phyloP scores from a whole-genome alignment of 1,139 yeast genomes.

The Yamadazyma aaseri region DNA sequence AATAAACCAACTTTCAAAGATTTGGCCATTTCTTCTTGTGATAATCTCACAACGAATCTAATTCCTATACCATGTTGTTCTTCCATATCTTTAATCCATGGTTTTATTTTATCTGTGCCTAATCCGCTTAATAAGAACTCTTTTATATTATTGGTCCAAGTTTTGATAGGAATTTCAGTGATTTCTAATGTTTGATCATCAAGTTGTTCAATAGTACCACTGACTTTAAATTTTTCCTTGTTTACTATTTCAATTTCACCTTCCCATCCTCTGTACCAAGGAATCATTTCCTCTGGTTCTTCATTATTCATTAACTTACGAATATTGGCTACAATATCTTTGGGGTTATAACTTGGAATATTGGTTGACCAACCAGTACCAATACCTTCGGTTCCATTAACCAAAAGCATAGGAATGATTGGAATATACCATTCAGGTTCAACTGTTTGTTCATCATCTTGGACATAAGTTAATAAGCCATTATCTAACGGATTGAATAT shows the following conservation, averaged over 20 bases:
- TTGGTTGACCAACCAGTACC: slow-evolving; percentile 99
- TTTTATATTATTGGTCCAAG: slow-evolving; percentile 91
- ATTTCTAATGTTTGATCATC: slow-evolving; percentile 83
- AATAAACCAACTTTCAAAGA: slow-evolving; percentile 71
- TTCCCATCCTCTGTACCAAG: slow-evolving; percentile 97
- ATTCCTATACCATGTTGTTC: slow-evolving; percentile 88
- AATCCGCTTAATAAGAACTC: slow-evolving; percentile 77
- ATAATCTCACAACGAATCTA: slow-evolving; percentile 72
- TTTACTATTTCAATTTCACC: slow-evolving; percentile 71
- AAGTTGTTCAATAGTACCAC: slow-evolving; percentile 77
- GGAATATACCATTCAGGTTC: slow-evolving; percentile 98
- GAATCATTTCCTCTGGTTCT: slow-evolving; percentile 70
- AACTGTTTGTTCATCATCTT: slow-evolving; percentile 91
- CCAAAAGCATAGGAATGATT: slow-evolving; percentile 85
- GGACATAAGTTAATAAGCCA: slow-evolving; percentile 73
- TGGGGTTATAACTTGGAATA: slow-evolving; percentile 88
- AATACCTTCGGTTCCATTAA: slow-evolving; percentile 97
- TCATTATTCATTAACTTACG: slow-evolving; percentile 72
- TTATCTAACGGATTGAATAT: slow-evolving; percentile 82
- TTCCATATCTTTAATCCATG: slow-evolving; percentile 94
- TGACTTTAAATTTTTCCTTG: slow-evolving; percentile 66
- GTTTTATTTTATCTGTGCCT: slow-evolving; percentile 66
- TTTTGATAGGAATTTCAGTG: slow-evolving; percentile 87
- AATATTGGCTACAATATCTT: slow-evolving; percentile 74
- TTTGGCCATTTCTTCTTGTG: slow-evolving; percentile 80